A percentile compares a stretch with the other conserved stretches of the same genome.
phyloP scores from a whole-genome alignment of 345 rosid species.

The Lagerstroemia speciosa region DNA sequence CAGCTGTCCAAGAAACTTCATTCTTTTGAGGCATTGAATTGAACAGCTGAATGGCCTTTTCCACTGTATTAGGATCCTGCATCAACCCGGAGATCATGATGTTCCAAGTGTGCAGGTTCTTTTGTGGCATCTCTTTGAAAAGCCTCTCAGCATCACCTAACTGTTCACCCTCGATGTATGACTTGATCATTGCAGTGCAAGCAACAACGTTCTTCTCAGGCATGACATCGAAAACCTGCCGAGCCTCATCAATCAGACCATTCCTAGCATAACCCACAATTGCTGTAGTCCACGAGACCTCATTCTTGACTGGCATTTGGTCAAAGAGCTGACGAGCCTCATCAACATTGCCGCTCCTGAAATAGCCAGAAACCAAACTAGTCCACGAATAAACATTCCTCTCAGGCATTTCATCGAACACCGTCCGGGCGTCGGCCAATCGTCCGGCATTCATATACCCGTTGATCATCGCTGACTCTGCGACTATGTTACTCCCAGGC shows the following conservation, averaged over 20 bases:
- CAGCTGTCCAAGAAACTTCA: constrained; percentile 31
- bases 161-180: constrained; percentile 22
- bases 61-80: constrained; percentile 13
- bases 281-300: constrained; percentile 36
- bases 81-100: constrained; percentile 30
- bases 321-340: constrained; percentile 32
- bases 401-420: constrained; percentile 33
- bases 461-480: constrained; percentile 41
- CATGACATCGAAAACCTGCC: constrained; percentile 26
- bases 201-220: constrained; percentile 30
- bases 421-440: constrained; percentile 25
- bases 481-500: constrained; percentile 27
- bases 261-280: constrained; percentile 41
- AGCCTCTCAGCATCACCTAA: constrained; percentile 26
- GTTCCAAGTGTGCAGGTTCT: constrained; percentile 30
- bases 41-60: constrained; percentile 25
- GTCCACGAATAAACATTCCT: constrained; percentile 44
- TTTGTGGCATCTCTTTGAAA: constrained; percentile 24
- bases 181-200: constrained; percentile 38
- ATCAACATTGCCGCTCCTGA: constrained; percentile 27
- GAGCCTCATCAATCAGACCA: constrained; percentile 32
- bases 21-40: constrained; percentile 31
- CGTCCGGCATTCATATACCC: constrained; percentile 31
- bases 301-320: constrained; percentile 31
- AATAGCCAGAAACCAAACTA: constrained; percentile 41